Base-by-base conservation (phyloP, 2,329 filamentous ascomycete genomes). In the Diaporthe sp. region DNA sequence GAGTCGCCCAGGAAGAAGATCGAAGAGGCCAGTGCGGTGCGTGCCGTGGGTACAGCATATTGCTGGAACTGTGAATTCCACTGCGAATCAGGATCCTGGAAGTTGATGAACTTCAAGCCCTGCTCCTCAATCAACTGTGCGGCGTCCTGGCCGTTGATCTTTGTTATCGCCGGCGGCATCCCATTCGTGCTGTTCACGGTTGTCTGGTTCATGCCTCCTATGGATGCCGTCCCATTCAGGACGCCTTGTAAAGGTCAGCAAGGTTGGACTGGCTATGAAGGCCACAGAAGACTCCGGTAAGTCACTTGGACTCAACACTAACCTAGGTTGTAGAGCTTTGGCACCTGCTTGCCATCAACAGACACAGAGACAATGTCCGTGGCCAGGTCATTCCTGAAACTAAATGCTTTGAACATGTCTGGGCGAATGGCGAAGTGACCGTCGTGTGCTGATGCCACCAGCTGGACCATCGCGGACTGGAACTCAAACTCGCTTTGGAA, bases 381-480 rank as follows among this genome's bases (percentile, higher is more conserved):
- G 1, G 80, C 80, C 9, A 85, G 76, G 5, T 71, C 76, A 47
- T 83, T 85, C 79, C 70, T 86, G 84, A 79, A 88, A 81, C 37
- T 84, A 83, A 92, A 91, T 0, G 89, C 85, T 57, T 86, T 87
- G 20, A 92, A 85, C 6, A 87, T 84, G 77, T 91, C 89, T 3
- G 90, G 89, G 20, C 87, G 83, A 79, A 88, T 91, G 2, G 85
- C 83, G 70, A 93, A 91, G 79, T 94, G 93, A 1, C 92, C 91
- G 80, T 94, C 92, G 78, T 94, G 91, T 4, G 90, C 89, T 1
- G 85, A 85, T 34, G 86, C 85, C 49, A 92, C 85, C 10, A 90
- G 82, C 49, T 86, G 82, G 74, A 89, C 88, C 3, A 94, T 84
- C 39, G 89, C 89, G 10, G 84, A 77, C 78, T 91, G 88, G 77